phyloP scores from a whole-genome alignment of 768 basidiomycete genomes.

The Termitomyces sp. region DNA sequence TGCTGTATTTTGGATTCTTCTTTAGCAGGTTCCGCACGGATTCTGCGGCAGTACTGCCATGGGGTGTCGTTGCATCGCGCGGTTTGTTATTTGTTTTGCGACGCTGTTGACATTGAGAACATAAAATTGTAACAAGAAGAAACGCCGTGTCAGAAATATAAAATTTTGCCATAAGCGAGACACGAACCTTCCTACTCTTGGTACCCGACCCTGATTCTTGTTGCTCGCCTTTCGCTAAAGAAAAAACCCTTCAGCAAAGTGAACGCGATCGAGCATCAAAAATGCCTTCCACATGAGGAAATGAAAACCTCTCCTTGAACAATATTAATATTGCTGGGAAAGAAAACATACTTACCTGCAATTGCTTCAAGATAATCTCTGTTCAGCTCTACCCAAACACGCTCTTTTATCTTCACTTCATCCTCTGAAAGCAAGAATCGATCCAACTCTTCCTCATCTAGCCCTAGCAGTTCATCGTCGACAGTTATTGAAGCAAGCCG shows the following conservation, averaged over 20 bases:
- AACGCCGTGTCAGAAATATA: constrained; percentile 5
- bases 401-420: constrained; percentile 81
- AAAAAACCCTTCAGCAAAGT: constrained; percentile 38
- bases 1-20: constrained; percentile 85
- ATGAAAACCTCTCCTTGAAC: not conserved
- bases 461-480: constrained; percentile 59
- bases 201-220: constrained; percentile 31
- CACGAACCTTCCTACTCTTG: constrained; percentile 78
- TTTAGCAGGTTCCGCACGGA: constrained; percentile 73
- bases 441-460: constrained; percentile 92
- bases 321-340: not conserved
- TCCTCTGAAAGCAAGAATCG: constrained; percentile 70
- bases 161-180: constrained; percentile 30
- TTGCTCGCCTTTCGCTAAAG: constrained; percentile 67
- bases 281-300: constrained; percentile 1
- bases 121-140: constrained; percentile 10
- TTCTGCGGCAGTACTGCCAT: constrained; percentile 69
- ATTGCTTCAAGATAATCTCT: constrained; percentile 85
- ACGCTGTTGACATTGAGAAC: constrained; percentile 36
- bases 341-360: constrained; percentile 52
- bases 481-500: constrained; percentile 48
- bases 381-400: constrained; percentile 93
- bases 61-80: constrained; percentile 67
- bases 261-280: constrained; percentile 5
- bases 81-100: constrained; percentile 61